Conservation (phyloP, 2,329 filamentous ascomycete genomes). For the Aspergillus luchuensis region DNA sequence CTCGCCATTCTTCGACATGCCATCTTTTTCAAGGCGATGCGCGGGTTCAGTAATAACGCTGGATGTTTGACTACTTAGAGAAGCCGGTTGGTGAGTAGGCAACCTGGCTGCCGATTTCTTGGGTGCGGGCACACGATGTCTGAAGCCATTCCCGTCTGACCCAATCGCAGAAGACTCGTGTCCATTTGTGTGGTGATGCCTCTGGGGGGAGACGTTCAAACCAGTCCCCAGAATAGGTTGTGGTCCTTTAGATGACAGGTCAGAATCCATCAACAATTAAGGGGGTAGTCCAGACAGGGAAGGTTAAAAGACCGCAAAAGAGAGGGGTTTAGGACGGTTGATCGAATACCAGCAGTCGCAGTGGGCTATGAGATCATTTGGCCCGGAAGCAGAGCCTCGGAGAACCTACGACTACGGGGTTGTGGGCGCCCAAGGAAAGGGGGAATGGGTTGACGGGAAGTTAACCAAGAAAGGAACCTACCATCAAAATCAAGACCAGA, state of each 20-base stretch:
- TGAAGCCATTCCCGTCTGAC: conserved; percentile 27
- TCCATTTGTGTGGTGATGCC: conserved; percentile 24
- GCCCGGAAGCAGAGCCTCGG: conserved; percentile 19
- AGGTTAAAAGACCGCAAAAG: conserved; percentile 4
- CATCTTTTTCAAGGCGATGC: conserved; percentile 30
- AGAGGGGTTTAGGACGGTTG: neutral
- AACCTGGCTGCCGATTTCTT: conserved; percentile 33
- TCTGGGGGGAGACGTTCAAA: conserved; percentile 29
- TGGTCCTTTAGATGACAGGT: conserved; percentile 32
- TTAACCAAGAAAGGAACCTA: conserved; percentile 23
- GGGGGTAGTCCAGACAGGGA: neutral
- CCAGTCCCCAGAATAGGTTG: conserved; percentile 30
- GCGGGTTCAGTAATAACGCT: conserved; percentile 27
- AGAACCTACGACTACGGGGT: conserved; percentile 22
- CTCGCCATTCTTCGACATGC: conserved; percentile 26
- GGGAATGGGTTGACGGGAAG: conserved; percentile 15
- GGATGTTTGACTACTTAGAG: conserved; percentile 31
- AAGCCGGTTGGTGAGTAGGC: conserved; percentile 26
- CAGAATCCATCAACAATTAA: conserved; percentile 25
- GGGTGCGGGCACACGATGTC: conserved; percentile 32
- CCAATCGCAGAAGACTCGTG: conserved; percentile 20
- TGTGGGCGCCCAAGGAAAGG: conserved; percentile 13
- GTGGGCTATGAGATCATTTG: conserved; percentile 26
- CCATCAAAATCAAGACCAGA: conserved; percentile 30
- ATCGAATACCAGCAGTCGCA: conserved; percentile 12